Base-by-base conservation (phyloP, 2,329 filamentous ascomycete genomes). In the Clonostachys solani region DNA sequence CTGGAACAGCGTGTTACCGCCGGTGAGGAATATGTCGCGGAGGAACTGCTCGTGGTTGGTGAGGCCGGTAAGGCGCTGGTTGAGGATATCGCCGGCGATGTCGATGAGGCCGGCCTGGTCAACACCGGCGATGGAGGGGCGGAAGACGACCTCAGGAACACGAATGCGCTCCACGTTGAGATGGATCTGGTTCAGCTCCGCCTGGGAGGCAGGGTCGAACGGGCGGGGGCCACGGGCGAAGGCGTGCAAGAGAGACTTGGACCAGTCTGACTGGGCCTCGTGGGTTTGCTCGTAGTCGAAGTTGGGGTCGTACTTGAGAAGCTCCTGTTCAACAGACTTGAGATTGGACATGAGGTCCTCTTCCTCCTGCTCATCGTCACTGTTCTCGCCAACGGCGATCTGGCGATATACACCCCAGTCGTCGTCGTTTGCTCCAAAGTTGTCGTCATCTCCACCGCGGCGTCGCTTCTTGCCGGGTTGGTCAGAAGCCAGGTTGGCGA, bases 331-430 rank as follows among this genome's bases (percentile, higher is more conserved):
- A 12, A 96, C 80, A 2, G 72, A 74, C 61, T 88, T 88, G 42
- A 99, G 79, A 48, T 77, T 80, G 6, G 77, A 81, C 48, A 81
- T 79, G 0, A 96, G 78, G 59, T 97, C 92, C 64, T 92, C 89
- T 62, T 97, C 92, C 62, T 95, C 92, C 44, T 95, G 91, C 58
- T 92, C 88, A 55, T 96, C 92, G 52, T 94, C 89, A 60, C 87
- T 89, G 55, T 77, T 78, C 8, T 87, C 86, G 44, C 90, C 91
- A 1, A 88, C 90, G 3, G 90, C 89, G 48, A 97, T 95, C 38
- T 89, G 89, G 46, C 94, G 86, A 67, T 99, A 99, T 13, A 99
- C 90, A 49, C 90, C 90, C 94, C 94, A 99, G 65, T 99, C 94
- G 48, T 95, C 92, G 60, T 99, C 94, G 64, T 99, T 92, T 44